Conservation (phyloP, 495 filamentous ascomycete genomes). For the Hypoxylon lienhwacheense region DNA sequence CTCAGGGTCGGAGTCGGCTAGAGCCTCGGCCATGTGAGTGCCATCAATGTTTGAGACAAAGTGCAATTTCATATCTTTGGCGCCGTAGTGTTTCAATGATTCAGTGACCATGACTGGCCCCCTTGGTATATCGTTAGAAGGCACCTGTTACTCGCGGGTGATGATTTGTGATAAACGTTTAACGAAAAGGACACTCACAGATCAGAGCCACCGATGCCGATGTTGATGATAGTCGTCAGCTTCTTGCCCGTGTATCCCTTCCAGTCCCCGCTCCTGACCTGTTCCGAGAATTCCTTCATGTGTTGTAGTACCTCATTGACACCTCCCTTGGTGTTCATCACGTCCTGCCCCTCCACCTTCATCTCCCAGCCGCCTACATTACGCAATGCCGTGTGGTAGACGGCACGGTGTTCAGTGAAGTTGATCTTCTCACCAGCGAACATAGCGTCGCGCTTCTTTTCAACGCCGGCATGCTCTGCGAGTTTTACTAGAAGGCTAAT, state of each 20-base stretch:
- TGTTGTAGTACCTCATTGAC: constrained; percentile 90
- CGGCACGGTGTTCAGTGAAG: constrained; percentile 95
- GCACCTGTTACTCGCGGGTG: background rate
- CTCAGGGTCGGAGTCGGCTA: constrained; percentile 86
- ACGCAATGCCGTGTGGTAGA: constrained; percentile 92
- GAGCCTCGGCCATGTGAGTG: constrained; percentile 94
- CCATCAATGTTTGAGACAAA: constrained; percentile 99
- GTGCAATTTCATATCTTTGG: constrained; percentile 82
- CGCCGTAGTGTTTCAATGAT: constrained; percentile 90
- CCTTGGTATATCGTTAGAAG: constrained; percentile 55
- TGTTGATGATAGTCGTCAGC: constrained; percentile 93
- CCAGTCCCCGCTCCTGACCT: constrained; percentile 93
- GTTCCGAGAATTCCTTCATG: constrained; percentile 96
- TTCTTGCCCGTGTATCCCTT: constrained; percentile 98
- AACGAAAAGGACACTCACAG: constrained; percentile 62
- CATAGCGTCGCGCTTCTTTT: constrained; percentile 94
- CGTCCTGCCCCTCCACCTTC: constrained; percentile 91
- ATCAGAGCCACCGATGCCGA: constrained; percentile 97
- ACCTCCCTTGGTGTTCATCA: constrained; percentile 71
- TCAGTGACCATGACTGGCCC: constrained; percentile 99
- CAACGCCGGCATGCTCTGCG: constrained; percentile 84
- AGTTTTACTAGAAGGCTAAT: constrained; percentile 82
- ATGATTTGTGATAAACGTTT: background rate
- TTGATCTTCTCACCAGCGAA: constrained; percentile 98
- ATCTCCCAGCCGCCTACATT: constrained; percentile 84